Conservation (phyloP, 2,329 filamentous ascomycete genomes). For the Botrytis galanthina region DNA sequence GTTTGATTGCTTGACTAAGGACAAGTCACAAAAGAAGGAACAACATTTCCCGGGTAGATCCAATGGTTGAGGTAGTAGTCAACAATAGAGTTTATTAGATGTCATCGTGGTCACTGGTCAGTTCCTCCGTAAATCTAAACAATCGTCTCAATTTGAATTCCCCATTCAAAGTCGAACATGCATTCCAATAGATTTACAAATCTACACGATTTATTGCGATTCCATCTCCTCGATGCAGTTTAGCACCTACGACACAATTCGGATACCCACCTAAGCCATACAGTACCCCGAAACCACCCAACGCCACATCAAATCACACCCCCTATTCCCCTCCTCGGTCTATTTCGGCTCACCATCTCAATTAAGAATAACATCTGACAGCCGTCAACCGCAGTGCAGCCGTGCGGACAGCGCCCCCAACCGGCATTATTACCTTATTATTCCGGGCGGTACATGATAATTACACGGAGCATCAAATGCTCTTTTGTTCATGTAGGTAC, state of each 20-base stretch:
- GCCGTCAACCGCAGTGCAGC: constrained; percentile 14
- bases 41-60: background rate
- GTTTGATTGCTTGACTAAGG: background rate
- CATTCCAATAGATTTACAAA: background rate
- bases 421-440: constrained; percentile 11
- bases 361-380: constrained; percentile 9
- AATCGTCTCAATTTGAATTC: background rate
- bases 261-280: background rate
- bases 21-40: background rate
- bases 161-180: background rate
- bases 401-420: constrained; percentile 1
- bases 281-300: background rate
- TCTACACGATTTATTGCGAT: background rate
- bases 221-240: background rate
- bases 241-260: background rate
- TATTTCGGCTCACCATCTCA: constrained; percentile 6
- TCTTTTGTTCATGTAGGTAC: constrained; percentile 6
- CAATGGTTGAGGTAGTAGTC: background rate
- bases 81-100: background rate
- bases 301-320: constrained; percentile 9
- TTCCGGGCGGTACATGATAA: background rate
- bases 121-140: background rate
- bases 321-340: constrained; percentile 13
- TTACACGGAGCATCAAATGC: constrained; percentile 14
- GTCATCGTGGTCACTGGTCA: too few species aligned